phyloP scores from a whole-genome alignment of 2,329 filamentous ascomycete species.

The Sporothrix humicola region DNA sequence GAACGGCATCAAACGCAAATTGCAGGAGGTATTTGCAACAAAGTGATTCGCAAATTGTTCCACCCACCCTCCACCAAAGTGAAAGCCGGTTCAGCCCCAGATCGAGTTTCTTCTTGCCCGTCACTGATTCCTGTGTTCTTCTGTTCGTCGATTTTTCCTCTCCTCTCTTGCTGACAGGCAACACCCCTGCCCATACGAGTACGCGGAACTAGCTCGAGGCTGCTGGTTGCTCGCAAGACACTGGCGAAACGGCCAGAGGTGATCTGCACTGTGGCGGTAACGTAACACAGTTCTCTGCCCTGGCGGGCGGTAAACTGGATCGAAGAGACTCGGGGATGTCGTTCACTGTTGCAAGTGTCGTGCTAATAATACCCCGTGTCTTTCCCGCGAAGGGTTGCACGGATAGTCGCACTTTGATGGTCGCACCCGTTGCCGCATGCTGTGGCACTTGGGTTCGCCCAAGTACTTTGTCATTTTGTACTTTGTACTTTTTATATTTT shows the following conservation, averaged over 20 bases:
- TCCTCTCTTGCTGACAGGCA: constrained; percentile 5
- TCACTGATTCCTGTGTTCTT: background rate
- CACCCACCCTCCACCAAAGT: background rate
- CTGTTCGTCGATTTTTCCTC: background rate
- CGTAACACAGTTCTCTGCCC: constrained; percentile 21
- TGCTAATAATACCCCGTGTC: constrained; percentile 18
- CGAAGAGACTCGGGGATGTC: background rate
- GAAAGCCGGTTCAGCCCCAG: background rate
- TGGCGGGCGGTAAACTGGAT: background rate
- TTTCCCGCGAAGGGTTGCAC: constrained; percentile 1
- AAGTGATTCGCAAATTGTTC: background rate
- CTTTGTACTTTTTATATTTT: background rate
- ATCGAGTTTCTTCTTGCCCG: background rate
- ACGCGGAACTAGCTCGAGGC: background rate
- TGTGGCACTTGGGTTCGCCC: background rate
- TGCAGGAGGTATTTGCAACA: background rate
- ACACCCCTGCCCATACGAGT: constrained; percentile 19
- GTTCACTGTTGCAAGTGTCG: background rate
- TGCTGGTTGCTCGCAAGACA: constrained; percentile 27
- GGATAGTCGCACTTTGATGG: constrained; percentile 1
- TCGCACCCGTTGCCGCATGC: constrained; percentile 11
- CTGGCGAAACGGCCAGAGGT: constrained; percentile 26
- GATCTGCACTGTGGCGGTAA: constrained; percentile 27
- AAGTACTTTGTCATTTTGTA: background rate
- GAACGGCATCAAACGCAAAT: background rate